phyloP scores from a whole-genome alignment of 371 early-diverging fungal genomes.

The Mortierella sp. region DNA sequence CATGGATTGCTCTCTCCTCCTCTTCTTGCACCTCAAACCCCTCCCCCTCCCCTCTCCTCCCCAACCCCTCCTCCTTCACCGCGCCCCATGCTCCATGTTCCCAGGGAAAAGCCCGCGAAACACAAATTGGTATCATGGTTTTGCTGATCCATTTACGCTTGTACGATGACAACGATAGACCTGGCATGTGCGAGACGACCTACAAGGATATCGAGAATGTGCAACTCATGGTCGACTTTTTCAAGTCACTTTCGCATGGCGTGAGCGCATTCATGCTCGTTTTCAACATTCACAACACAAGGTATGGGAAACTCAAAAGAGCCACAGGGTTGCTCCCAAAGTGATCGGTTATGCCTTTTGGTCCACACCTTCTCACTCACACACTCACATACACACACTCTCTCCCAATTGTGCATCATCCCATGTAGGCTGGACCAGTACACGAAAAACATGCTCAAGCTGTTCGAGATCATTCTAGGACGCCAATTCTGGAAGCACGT shows the following conservation, averaged over 20 bases:
- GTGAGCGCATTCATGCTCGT: constrained; percentile 71
- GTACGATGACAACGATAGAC: too few relatives aligned
- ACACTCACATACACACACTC: not conserved
- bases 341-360: not conserved
- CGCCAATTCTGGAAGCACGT: constrained; percentile 72
- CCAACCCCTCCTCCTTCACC: constrained; percentile 5
- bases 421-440: constrained; percentile 64
- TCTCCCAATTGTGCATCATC: too few relatives aligned
- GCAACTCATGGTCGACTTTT: constrained; percentile 66
- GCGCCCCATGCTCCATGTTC: too few relatives aligned
- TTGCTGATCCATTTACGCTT: too few relatives aligned
- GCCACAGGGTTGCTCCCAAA: too few relatives aligned
- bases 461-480: constrained; percentile 67
- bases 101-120: not conserved
- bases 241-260: constrained; percentile 65
- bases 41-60: not conserved
- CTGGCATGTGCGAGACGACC: constrained; percentile 65
- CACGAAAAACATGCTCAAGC: constrained; percentile 67
- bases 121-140: too few relatives aligned
- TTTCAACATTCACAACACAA: constrained; percentile 60
- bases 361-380: not conserved
- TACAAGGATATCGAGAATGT: constrained; percentile 63
- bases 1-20: not conserved
- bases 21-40: not conserved
- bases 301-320: too few relatives aligned